Evolutionary conservation across 2,329 filamentous ascomycete species (phyloP).

Genomic region (Eutypa lata): DNA sequence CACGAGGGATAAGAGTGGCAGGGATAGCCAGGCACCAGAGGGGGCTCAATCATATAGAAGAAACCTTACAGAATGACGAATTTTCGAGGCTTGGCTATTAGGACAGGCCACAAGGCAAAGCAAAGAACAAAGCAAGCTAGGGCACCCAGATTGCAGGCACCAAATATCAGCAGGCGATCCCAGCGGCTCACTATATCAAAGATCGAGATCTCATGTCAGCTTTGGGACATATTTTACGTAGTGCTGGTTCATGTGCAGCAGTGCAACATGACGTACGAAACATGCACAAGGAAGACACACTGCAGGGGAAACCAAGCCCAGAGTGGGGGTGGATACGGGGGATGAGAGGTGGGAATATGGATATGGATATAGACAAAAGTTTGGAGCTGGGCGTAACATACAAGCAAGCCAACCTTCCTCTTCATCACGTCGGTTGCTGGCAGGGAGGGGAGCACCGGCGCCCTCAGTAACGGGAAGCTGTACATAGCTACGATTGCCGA

Average conservation of each 20-base stretch:
- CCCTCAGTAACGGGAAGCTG: conserved; percentile 82
- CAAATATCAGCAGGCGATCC: conserved; percentile 92
- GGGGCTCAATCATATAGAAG: conserved; percentile 10
- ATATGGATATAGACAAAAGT: conserved; percentile 30
- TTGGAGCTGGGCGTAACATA: conserved; percentile 58
- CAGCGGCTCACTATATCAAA: conserved; percentile 78
- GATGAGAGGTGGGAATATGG: conserved; percentile 14
- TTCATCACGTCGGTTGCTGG: conserved; percentile 80
- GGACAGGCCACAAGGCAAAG: conserved; percentile 83
- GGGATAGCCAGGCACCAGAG: conserved; percentile 12
- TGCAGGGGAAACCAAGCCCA: conserved; percentile 34
- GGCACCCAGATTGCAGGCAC: conserved; percentile 84
- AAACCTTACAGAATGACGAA: conserved; percentile 88
- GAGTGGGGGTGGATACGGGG: conserved; percentile 13
- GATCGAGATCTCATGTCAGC: conserved; percentile 30
- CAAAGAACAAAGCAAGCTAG: conserved; percentile 89
- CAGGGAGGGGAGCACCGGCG: conserved; percentile 80
- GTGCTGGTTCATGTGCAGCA: conserved; percentile 32
- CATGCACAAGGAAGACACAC: conserved; percentile 42
- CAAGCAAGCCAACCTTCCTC: conserved; percentile 93
- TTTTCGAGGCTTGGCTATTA: conserved; percentile 80
- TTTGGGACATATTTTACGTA: conserved; percentile 17
- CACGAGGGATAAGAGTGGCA: conserved; percentile 7
- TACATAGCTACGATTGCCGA: conserved; percentile 82
- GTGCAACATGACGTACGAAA: conserved; percentile 40